phyloP scores from a whole-genome alignment of 1,139 yeast genomes.

The Pichia sp. region DNA sequence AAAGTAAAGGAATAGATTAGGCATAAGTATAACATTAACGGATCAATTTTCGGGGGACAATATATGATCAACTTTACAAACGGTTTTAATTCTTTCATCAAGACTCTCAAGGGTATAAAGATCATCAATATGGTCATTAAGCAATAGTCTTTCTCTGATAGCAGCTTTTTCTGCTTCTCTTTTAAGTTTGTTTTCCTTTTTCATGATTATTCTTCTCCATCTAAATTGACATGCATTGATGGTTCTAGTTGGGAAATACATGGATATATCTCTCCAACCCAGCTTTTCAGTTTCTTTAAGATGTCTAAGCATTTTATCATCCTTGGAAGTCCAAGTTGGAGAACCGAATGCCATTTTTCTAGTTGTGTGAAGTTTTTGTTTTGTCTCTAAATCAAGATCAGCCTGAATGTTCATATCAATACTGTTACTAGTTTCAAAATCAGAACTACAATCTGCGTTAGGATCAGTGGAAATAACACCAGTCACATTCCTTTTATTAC shows the following conservation, averaged over 20 bases:
- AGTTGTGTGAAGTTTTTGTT: not conserved
- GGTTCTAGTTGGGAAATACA: constrained; percentile 59
- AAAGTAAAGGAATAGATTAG: too few species aligned
- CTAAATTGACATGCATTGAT: constrained; percentile 77
- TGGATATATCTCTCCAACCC: constrained; percentile 74
- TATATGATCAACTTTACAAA: not conserved
- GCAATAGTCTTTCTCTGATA: not conserved
- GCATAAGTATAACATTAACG: too few species aligned
- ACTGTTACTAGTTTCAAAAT: too few species aligned
- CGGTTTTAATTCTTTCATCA: not conserved
- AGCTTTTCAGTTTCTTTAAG: constrained; percentile 62
- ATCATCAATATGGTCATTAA: not conserved
- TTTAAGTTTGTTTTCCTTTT: constrained; percentile 14
- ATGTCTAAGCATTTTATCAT: constrained; percentile 58
- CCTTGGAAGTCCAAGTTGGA: constrained; percentile 63
- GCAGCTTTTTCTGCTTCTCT: constrained; percentile 3
- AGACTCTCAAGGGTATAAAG: too few species aligned
- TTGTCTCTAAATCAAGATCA: too few species aligned
- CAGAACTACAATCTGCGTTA: too few species aligned
- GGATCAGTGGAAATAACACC: too few species aligned
- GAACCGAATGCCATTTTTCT: constrained; percentile 15
- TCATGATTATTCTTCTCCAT: constrained; percentile 49
- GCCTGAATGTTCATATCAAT: too few species aligned
- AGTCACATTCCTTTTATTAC: constrained; percentile 1
- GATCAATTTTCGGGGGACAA: not conserved